These are phyloP conservation scores for Lanmaoa pseudosensibilis DNA, from an alignment of 768 basidiomycete genomes.

Conservation along the genomic window DNA sequence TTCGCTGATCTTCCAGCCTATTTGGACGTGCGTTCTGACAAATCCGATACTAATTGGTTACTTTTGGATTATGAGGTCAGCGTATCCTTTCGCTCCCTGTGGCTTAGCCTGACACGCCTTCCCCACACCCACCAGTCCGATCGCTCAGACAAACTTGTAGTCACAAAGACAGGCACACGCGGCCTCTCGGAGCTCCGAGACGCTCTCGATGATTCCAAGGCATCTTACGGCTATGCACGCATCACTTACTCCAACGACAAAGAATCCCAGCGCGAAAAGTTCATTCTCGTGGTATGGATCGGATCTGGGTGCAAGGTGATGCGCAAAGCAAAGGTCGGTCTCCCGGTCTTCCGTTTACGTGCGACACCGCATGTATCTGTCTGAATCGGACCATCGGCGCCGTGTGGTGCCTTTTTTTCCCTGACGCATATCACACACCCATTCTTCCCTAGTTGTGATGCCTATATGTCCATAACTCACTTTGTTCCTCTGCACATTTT, in stretches of 20 bases:
- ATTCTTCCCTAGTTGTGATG: slow-evolving; percentile 24
- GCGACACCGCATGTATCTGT: slow-evolving; percentile 15
- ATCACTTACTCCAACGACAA: slow-evolving; percentile 85
- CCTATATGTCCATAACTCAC: slow-evolving; percentile 29
- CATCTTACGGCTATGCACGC: slow-evolving; percentile 82
- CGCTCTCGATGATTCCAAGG: slow-evolving; percentile 67
- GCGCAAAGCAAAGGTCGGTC: slow-evolving; percentile 83
- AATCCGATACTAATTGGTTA: slow-evolving; percentile 86
- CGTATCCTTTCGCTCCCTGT: background rate
- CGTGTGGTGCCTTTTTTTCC: slow-evolving; percentile 5
- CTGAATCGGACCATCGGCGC: slow-evolving; percentile 5
- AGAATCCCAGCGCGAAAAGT: slow-evolving; percentile 86
- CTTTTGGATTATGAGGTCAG: slow-evolving; percentile 84
- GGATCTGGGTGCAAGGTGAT: slow-evolving; percentile 82
- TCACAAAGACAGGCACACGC: slow-evolving; percentile 78
- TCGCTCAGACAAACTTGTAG: slow-evolving; percentile 74
- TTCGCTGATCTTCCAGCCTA: slow-evolving; percentile 56
- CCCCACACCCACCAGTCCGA: slow-evolving; percentile 47
- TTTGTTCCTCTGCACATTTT: slow-evolving; percentile 18
- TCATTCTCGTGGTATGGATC: slow-evolving; percentile 83
- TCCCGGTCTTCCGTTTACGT: slow-evolving; percentile 18
- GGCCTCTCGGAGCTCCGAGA: slow-evolving; percentile 78
- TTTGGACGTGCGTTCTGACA: slow-evolving; percentile 81
- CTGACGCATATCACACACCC: slow-evolving; percentile 24
- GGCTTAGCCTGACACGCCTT: slow-evolving; percentile 20